These are phyloP conservation scores for Lodderomyces orthopsilosis DNA, from an alignment of 1,139 yeast genomes.

Conservation along the genomic window DNA sequence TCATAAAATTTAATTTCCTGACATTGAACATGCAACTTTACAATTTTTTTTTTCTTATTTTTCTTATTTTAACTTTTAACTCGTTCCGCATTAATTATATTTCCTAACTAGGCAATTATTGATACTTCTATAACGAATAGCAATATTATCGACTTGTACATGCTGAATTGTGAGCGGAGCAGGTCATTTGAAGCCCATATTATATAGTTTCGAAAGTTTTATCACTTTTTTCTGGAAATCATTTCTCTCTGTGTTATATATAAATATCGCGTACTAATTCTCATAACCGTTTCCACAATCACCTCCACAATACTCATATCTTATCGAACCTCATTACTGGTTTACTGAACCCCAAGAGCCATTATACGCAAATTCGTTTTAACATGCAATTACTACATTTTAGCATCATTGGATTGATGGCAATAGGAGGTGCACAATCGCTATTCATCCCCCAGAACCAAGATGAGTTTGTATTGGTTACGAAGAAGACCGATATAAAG, in stretches of 20 bases:
- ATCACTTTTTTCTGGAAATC: too few relatives aligned
- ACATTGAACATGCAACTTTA: background rate
- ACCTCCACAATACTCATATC: too few relatives aligned
- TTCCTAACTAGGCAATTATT: background rate
- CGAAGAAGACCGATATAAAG: constrained; percentile 1
- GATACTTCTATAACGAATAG: background rate
- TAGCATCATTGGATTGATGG: background rate
- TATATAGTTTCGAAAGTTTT: too few relatives aligned
- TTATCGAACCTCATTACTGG: too few relatives aligned
- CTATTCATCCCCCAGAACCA: constrained; percentile 3
- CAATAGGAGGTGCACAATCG: background rate
- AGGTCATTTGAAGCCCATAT: too few relatives aligned
- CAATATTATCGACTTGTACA: too few relatives aligned
- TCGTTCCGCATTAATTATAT: background rate
- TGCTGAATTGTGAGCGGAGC: too few relatives aligned
- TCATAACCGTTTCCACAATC: background rate
- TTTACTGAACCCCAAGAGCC: background rate
- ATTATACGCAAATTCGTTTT: background rate
- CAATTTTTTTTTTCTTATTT: background rate
- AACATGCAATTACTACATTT: background rate
- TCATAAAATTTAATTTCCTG: background rate
- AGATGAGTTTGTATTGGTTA: constrained; percentile 4
- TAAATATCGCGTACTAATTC: background rate
- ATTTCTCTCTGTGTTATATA: background rate
- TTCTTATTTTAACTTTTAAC: background rate